Conservation (phyloP, 768 basidiomycete species). For the Cystobasidium ongulense region DNA sequence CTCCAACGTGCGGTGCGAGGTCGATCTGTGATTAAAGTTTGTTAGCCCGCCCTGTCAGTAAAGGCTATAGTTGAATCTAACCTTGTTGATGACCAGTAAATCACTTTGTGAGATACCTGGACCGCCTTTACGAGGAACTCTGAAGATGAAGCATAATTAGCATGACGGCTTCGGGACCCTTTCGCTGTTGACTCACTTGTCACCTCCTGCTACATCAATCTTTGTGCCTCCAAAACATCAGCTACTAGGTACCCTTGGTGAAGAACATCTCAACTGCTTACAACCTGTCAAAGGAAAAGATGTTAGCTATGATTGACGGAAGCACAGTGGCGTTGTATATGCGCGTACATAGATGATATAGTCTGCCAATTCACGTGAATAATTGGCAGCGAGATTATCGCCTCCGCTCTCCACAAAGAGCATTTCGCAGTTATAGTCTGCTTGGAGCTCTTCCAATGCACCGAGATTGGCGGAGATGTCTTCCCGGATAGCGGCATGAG, state of each 20-base stretch:
- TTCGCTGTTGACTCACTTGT: slow-evolving; percentile 52
- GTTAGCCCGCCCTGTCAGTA: neutral
- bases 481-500: slow-evolving; percentile 95
- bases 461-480: slow-evolving; percentile 97
- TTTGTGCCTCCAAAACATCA: too few species aligned
- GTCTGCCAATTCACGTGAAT: slow-evolving; percentile 74
- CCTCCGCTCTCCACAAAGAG: slow-evolving; percentile 94
- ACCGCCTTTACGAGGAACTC: slow-evolving; percentile 89
- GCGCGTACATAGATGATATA: slow-evolving; percentile 50
- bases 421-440: slow-evolving; percentile 77
- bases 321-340: neutral
- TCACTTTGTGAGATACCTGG: slow-evolving; percentile 91
- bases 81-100: slow-evolving; percentile 91
- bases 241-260: neutral
- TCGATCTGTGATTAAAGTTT: slow-evolving; percentile 59
- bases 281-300: neutral
- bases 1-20: slow-evolving; percentile 81
- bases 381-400: slow-evolving; percentile 69
- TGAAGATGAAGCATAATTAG: neutral
- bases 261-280: neutral
- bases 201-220: slow-evolving; percentile 63
- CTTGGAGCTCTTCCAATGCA: slow-evolving; percentile 86
- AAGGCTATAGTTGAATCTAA: slow-evolving; percentile 42
- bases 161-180: neutral
- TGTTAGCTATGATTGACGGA: neutral